Conservation (phyloP, 768 basidiomycete species). For the Serendipita sp. region DNA sequence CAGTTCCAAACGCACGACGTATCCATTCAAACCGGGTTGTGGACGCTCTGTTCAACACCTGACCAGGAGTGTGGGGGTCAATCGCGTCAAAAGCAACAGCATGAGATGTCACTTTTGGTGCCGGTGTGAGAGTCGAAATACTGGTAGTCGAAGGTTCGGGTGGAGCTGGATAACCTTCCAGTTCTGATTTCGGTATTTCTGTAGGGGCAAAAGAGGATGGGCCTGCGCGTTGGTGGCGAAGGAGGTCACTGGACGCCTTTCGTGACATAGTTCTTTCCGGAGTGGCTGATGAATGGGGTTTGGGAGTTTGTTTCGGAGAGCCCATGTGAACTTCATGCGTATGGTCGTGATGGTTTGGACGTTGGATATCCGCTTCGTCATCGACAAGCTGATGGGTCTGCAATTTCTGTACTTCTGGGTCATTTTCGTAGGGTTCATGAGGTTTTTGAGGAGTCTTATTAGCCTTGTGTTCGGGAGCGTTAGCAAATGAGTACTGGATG, state of each 20-base stretch:
- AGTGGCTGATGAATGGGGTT: background rate
- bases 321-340: background rate
- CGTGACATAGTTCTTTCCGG: background rate
- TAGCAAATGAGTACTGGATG: constrained; percentile 28
- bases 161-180: background rate
- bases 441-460: background rate
- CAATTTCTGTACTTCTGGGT: constrained; percentile 1
- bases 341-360: background rate
- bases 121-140: constrained; percentile 1
- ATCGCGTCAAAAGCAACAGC: background rate
- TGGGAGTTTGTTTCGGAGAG: background rate
- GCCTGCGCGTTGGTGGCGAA: background rate
- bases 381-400: constrained; percentile 1
- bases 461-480: background rate
- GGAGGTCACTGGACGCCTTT: background rate
- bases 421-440: constrained; percentile 6
- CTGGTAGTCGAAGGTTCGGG: background rate
- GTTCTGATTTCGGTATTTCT: background rate
- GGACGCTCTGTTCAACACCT: background rate
- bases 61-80: background rate
- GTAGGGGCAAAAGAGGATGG: background rate
- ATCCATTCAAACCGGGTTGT: constrained; percentile 4
- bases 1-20: constrained; percentile 3
- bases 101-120: background rate
- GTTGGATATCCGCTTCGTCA: background rate